phyloP scores from a whole-genome alignment of 306 rosid genomes.

The Quercus glauca region DNA sequence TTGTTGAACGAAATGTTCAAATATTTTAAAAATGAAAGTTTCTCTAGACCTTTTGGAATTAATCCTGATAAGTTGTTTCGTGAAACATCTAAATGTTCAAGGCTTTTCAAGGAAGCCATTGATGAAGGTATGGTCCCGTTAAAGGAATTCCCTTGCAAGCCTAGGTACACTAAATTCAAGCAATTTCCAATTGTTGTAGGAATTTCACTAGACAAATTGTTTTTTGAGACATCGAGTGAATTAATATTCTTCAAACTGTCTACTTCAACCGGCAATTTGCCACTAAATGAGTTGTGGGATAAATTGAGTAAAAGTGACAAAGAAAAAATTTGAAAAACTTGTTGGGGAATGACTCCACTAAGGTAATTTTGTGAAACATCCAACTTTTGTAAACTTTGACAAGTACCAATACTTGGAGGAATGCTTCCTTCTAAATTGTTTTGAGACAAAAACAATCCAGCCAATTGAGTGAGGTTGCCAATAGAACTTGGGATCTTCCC shows the following conservation, averaged over 20 bases:
- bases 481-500: slow-evolving; percentile 4
- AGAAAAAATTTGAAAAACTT: not conserved
- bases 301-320: not conserved
- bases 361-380: not conserved
- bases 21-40: not conserved
- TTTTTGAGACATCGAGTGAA: not conserved
- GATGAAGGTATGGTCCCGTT: slow-evolving; percentile 2
- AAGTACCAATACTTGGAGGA: not conserved
- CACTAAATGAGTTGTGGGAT: slow-evolving; percentile 12
- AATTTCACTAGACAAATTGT: slow-evolving; percentile 7
- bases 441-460: not conserved
- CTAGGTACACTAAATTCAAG: not conserved
- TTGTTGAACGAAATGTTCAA: not conserved
- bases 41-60: not conserved
- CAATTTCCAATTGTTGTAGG: not conserved
- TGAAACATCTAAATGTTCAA: not conserved
- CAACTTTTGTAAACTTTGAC: not conserved
- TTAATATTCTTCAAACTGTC: not conserved
- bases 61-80: slow-evolving; percentile 7
- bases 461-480: not conserved
- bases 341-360: not conserved
- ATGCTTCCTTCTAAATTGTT: not conserved
- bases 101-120: slow-evolving; percentile 4
- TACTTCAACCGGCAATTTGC: slow-evolving; percentile 1
- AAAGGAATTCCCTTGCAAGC: not conserved